Base-by-base conservation (phyloP, 352 stramenopile genomes). In the Phytopythium sindhum region DNA sequence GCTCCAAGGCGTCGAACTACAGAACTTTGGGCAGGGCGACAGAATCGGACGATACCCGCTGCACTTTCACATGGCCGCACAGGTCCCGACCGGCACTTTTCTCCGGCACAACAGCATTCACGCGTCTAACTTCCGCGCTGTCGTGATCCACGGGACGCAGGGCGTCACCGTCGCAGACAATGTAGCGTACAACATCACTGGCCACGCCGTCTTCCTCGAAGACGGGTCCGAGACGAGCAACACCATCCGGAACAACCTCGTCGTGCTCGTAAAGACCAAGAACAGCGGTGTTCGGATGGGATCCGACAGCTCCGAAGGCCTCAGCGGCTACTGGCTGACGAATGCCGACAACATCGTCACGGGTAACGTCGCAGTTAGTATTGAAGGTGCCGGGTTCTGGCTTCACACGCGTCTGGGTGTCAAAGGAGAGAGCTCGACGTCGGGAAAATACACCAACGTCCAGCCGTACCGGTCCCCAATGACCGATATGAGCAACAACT, bases 221-320 rank as follows among this genome's bases (percentile, higher is more conserved):
- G 80, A 89, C 64, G 82, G 84, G 28, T 73, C 67, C 17, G 84
- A 91, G 56, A 66, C 55, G n/a, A 70, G 72, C 56, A 91, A 90
- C 66, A 57, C 60, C 0, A 81, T 93, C 33, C 41, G 57, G 15
- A 29, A 75, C 33, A 93, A 93, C 58, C 61, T 90, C 5, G 63
- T 84, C 4, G 67, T 73, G 35, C 63, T 77, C 9, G 75, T 83
- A 7, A 58, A 61, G 8, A 65, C 79, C 33, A 81, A 81, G 58
- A 55, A 63, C 4, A 67, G 53, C 10, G 57, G 60, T 17, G 67
- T 65, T 0, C 53, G 63, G 19, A 58, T 80, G 23, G 67, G 71
- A 14, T 79, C 72, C 5, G 65, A 82, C 45, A 47, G 48, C 11
- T 39, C 52, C 2, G 44, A 65, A 12, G 67, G 63, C 10, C 53